Evolutionary conservation across 2,329 filamentous ascomycete genomes (phyloP).

Genomic region (Pseudocercospora musae): DNA sequence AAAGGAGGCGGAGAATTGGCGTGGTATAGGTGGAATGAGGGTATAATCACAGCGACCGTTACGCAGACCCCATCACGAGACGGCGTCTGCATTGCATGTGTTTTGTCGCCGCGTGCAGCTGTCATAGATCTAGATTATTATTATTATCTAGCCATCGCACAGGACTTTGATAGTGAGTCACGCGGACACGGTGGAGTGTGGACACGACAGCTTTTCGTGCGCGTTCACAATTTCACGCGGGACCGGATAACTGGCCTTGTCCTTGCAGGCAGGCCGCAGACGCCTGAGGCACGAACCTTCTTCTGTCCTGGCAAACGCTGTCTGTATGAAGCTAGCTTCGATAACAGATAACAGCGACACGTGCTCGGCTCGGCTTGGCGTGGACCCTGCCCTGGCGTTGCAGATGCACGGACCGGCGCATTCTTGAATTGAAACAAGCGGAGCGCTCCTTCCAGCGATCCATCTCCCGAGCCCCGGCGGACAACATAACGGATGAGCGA

Average conservation of each 20-base stretch:
- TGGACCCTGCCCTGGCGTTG: constrained; percentile 15
- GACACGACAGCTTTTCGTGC: constrained; percentile 14
- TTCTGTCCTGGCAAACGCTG: constrained; percentile 6
- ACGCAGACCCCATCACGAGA: constrained; percentile 8
- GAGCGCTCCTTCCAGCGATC: constrained; percentile 6
- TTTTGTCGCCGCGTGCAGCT: constrained; percentile 7
- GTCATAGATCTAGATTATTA: too few relatives aligned
- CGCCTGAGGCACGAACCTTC: constrained; percentile 5
- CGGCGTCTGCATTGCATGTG: background rate
- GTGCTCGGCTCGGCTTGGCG: constrained; percentile 14
- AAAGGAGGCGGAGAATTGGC: background rate
- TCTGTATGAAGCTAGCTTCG: too few relatives aligned
- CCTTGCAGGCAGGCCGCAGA: constrained; percentile 11
- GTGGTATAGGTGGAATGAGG: background rate
- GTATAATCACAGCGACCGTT: background rate
- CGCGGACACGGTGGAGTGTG: too few relatives aligned
- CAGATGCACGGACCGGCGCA: constrained; percentile 16
- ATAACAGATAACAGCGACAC: too few relatives aligned
- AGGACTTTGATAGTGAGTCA: background rate
- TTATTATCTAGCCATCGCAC: too few relatives aligned
- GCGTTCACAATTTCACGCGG: constrained; percentile 8
- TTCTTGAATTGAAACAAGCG: constrained; percentile 15
- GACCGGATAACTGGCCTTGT: constrained; percentile 5
- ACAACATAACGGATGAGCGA: background rate
- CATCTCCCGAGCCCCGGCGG: too few relatives aligned